These are phyloP conservation scores for Pseudogymnoascus sp. DNA, from an alignment of 2,329 filamentous ascomycete species.

Conservation along the genomic window DNA sequence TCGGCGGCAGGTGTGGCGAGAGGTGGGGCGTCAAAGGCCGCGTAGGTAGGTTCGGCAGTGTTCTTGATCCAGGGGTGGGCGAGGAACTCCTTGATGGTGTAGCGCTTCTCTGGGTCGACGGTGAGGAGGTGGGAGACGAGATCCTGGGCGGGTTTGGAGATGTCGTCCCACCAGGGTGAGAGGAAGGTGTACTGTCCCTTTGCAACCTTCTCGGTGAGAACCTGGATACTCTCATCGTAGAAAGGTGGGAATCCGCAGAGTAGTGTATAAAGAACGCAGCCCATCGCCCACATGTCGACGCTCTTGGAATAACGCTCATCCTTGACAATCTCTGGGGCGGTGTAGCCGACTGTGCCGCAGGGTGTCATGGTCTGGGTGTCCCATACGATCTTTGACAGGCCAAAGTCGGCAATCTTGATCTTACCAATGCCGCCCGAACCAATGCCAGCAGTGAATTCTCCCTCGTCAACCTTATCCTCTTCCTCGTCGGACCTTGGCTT, in stretches of 20 bases:
- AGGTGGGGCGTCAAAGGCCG: constrained; percentile 60
- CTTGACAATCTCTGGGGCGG: constrained; percentile 96
- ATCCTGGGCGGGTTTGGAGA: constrained; percentile 89
- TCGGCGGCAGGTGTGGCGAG: constrained; percentile 55
- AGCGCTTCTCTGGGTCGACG: constrained; percentile 91
- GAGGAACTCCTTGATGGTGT: constrained; percentile 86
- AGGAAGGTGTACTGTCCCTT: constrained; percentile 95
- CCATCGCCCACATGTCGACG: constrained; percentile 98
- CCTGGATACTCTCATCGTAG: constrained; percentile 96
- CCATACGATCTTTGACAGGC: constrained; percentile 96
- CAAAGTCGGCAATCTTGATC: constrained; percentile 98
- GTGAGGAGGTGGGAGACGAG: constrained; percentile 87
- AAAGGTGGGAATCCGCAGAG: constrained; percentile 97
- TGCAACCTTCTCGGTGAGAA: constrained; percentile 94
- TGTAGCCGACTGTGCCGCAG: constrained; percentile 97
- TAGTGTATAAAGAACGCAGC: constrained; percentile 92
- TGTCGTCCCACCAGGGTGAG: constrained; percentile 98
- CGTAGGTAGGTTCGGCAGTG: constrained; percentile 57
- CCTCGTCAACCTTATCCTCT: constrained; percentile 95
- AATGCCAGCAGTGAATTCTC: constrained; percentile 74
- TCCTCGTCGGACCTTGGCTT: constrained; percentile 80
- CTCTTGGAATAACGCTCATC: constrained; percentile 98
- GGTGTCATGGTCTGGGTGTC: constrained; percentile 97
- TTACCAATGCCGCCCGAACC: constrained; percentile 84
- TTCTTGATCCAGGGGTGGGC: constrained; percentile 87